Evolutionary conservation across 2,329 filamentous ascomycete genomes (phyloP), one percentile per base, ranked within the genome.

Genomic region (Pseudocercospora macadamiae): DNA sequence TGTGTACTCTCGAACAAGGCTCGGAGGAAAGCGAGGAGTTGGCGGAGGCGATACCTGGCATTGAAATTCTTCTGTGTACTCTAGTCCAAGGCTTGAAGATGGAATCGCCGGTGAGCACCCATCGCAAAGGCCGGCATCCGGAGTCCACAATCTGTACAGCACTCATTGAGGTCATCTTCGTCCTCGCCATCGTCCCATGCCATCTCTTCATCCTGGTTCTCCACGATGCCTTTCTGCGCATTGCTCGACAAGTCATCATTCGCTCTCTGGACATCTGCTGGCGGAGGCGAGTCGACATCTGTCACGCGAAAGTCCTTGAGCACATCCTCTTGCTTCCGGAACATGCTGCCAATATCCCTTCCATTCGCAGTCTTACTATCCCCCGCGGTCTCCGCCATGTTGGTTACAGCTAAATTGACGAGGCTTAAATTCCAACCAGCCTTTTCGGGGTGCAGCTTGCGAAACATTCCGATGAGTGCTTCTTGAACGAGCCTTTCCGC

Each of bases 341-440:
- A 53, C 91, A 97, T 96, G 68, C 80, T 83, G 1, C 83, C 83
- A 65, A 97, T 96, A 68, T 96, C 87, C 63, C 89, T 82, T 1
- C 90, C 90, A 10, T 69, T 73, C 0, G 76, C 77, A 19, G 73
- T 75, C 64, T 73, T 79, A 54, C 75, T 76, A 23, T 74, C 68
- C 7, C 78, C 76, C 21, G 76, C 79, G 3, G 75, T 73, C 61
- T 79, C 76, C 5, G 69, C 82, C 87, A 97, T 93, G 71, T 96
- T 96, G 12, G 90, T 89, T 6, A 90, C 92, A 45, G 91, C 93
- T 19, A 97, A 79, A 64, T 97, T 97, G 59, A 97, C 80, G 52
- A 97, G 77, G 64, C 89, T 90, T 16, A 97, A 75, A 65, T 93
- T 90, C 89, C 90, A 96, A 1, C 84, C 86, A 7, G 80, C 77